phyloP scores from a whole-genome alignment of 179 eudicot genomes.

The Sideroxylon spinosum region DNA sequence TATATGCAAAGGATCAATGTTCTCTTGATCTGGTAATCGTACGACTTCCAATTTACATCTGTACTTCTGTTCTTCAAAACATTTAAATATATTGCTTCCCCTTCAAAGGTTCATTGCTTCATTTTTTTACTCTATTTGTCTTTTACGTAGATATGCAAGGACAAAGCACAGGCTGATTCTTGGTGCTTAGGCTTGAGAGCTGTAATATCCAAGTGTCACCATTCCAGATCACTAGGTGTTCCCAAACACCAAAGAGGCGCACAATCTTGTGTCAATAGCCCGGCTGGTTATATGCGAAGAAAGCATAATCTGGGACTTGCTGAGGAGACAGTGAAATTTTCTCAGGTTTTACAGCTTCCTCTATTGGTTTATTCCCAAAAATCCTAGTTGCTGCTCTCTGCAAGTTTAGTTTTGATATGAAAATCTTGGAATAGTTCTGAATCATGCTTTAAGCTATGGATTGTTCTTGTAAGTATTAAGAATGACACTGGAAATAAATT shows the following conservation, averaged over 20 bases:
- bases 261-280: conserved; percentile 38
- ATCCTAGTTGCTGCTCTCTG: background rate
- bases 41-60: background rate
- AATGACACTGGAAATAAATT: background rate
- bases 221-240: conserved; percentile 14
- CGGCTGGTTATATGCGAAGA: conserved; percentile 33
- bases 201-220: conserved; percentile 26
- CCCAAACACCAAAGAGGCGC: conserved; percentile 25
- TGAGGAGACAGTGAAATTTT: conserved; percentile 20
- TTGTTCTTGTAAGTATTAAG: background rate
- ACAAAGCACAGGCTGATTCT: conserved; percentile 35
- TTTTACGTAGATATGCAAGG: conserved; percentile 39
- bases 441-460: background rate
- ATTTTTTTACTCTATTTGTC: background rate
- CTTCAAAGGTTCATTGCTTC: background rate
- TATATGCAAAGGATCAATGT: conserved; percentile 27
- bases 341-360: conserved; percentile 22
- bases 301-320: conserved; percentile 31
- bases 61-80: background rate
- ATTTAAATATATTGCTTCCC: background rate
- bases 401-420: background rate
- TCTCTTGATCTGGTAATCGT: conserved; percentile 40
- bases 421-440: background rate
- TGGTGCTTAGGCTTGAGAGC: conserved; percentile 41
- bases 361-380: background rate